Conservation (phyloP, 1,284 basidiomycete genomes). For the Pseudozyma pruni region DNA sequence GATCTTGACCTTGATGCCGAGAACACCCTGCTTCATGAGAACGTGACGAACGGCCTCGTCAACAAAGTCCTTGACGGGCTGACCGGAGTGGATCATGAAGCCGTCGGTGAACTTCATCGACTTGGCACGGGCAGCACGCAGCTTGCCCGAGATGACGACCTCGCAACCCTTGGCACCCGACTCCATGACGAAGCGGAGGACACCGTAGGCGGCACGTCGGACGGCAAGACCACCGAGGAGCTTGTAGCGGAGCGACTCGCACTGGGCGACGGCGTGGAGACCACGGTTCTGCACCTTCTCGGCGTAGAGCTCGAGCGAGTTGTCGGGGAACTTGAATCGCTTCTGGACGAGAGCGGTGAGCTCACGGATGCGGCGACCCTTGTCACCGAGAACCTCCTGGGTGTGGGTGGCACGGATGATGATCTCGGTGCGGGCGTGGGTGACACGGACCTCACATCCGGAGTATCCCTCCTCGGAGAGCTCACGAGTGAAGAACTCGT, state of each 20-base stretch:
- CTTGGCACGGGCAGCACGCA: slow-evolving; percentile 99
- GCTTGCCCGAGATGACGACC: slow-evolving; percentile 99
- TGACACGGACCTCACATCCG: slow-evolving; percentile 99
- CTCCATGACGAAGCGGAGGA: slow-evolving; percentile 99
- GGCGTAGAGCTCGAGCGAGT: slow-evolving; percentile 97
- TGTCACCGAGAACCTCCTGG: slow-evolving; percentile 99
- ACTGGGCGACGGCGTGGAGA: slow-evolving; percentile 97
- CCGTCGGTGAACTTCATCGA: slow-evolving; percentile 99
- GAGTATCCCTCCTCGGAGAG: slow-evolving; percentile 99
- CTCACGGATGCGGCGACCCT: slow-evolving; percentile 99
- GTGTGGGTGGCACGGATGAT: slow-evolving; percentile 99
- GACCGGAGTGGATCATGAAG: slow-evolving; percentile 99
- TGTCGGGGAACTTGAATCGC: slow-evolving; percentile 98
- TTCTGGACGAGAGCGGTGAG: slow-evolving; percentile 98
- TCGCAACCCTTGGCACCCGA: slow-evolving; percentile 99
- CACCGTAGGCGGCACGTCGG: slow-evolving; percentile 99
- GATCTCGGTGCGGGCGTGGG: slow-evolving; percentile 99
- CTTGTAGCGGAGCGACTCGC: slow-evolving; percentile 98
- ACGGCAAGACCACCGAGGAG: slow-evolving; percentile 99
- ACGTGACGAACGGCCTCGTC: slow-evolving; percentile 99
- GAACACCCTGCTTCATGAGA: slow-evolving; percentile 97
- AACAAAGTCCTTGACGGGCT: slow-evolving; percentile 95
- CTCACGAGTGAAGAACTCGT: slow-evolving; percentile 97
- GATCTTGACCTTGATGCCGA: slow-evolving; percentile 99
- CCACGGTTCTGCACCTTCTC: slow-evolving; percentile 99